Conservation (phyloP, 306 rosid genomes). For the Fagus sylvatica region DNA sequence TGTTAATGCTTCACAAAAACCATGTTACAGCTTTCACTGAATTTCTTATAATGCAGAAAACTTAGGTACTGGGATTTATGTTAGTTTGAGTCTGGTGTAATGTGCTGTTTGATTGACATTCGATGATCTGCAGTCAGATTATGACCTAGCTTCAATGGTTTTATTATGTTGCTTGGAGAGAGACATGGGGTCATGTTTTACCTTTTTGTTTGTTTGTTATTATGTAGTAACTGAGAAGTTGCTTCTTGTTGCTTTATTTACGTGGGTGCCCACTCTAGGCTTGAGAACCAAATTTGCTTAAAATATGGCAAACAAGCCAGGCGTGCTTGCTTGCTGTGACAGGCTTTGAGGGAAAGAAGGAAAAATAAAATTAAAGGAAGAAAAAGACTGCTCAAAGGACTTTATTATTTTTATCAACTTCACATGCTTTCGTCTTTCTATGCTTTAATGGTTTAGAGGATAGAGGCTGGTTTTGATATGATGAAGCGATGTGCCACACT, state of each 20-base stretch:
- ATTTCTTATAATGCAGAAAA: slow-evolving; percentile 10
- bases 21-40: slow-evolving; percentile 1
- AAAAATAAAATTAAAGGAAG: background rate
- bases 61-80: slow-evolving; percentile 16
- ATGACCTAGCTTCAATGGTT: too few species aligned
- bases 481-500: background rate
- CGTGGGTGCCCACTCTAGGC: background rate
- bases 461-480: background rate
- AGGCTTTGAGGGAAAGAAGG: slow-evolving; percentile 6
- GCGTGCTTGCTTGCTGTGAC: slow-evolving; percentile 20
- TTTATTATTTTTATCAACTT: background rate
- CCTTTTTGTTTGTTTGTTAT: background rate
- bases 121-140: too few species aligned
- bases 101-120: too few species aligned
- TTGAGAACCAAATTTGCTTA: background rate
- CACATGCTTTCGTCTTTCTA: slow-evolving; percentile 18
- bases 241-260: background rate
- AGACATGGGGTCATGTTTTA: too few species aligned
- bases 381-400: background rate
- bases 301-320: background rate
- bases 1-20: slow-evolving; percentile 13
- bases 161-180: too few species aligned
- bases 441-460: background rate
- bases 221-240: background rate
- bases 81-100: too few species aligned